phyloP scores from a whole-genome alignment of 2,329 filamentous ascomycete genomes.

The Nakataea oryzae region DNA sequence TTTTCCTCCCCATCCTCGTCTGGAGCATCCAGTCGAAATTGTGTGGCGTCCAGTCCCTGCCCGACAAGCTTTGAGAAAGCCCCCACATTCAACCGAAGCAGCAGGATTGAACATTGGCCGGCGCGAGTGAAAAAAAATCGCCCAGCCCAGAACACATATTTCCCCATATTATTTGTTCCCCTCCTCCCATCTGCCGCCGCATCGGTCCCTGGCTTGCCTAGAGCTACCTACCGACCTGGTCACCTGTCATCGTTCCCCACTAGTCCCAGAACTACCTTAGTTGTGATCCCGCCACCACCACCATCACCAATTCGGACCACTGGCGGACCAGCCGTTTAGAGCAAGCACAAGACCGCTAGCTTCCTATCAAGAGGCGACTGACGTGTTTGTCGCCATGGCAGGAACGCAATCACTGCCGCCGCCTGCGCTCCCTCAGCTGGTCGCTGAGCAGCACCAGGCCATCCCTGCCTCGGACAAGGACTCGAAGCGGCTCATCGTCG shows the following conservation, averaged over 20 bases:
- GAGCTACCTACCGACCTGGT: too few relatives aligned
- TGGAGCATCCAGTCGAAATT: too few relatives aligned
- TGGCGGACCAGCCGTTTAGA: neutral
- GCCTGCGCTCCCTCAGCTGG: conserved; percentile 79
- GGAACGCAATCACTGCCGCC: conserved; percentile 93
- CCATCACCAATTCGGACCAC: neutral
- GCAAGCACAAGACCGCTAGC: neutral
- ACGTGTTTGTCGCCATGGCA: conserved; percentile 25
- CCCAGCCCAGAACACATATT: too few relatives aligned
- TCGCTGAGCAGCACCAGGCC: conserved; percentile 82
- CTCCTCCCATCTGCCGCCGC: neutral
- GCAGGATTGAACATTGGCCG: too few relatives aligned
- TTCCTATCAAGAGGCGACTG: neutral
- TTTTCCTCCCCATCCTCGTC: too few relatives aligned
- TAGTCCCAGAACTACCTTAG: neutral
- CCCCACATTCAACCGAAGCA: too few relatives aligned
- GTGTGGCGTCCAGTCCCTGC: neutral
- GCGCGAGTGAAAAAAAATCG: neutral
- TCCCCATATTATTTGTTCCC: neutral
- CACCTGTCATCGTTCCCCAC: neutral
- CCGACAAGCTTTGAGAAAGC: neutral
- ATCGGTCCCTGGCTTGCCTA: too few relatives aligned
- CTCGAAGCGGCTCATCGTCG: conserved; percentile 83
- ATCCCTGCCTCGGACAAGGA: conserved; percentile 84
- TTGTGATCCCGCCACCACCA: neutral